These are phyloP conservation scores for Pleurotus salmoneostramineus DNA, from an alignment of 768 basidiomycete genomes.

Conservation along the genomic window DNA sequence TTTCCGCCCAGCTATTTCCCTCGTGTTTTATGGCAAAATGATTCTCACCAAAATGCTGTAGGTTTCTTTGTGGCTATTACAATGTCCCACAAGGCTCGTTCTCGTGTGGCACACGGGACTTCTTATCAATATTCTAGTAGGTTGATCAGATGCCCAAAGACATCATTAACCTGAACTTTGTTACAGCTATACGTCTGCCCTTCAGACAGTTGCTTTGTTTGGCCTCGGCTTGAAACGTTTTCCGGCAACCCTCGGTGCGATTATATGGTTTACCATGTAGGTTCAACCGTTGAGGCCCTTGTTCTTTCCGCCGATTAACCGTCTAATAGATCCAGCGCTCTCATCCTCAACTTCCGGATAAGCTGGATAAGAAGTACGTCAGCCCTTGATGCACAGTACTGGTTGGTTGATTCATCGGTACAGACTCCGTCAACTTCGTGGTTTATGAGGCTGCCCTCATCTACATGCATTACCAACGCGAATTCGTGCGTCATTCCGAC, in stretches of 20 bases:
- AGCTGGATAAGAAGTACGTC: slow-evolving; percentile 6
- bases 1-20: background rate
- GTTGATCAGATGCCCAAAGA: slow-evolving; percentile 8
- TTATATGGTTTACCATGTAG: slow-evolving; percentile 34
- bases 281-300: slow-evolving; percentile 13
- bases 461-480: slow-evolving; percentile 34
- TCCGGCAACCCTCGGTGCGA: slow-evolving; percentile 35
- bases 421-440: slow-evolving; percentile 66
- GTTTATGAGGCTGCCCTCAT: slow-evolving; percentile 79
- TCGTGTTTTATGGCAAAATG: background rate
- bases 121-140: slow-evolving; percentile 41
- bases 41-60: background rate
- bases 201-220: slow-evolving; percentile 48
- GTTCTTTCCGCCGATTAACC: background rate
- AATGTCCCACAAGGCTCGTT: slow-evolving; percentile 5
- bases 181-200: slow-evolving; percentile 17
- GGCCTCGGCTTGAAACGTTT: slow-evolving; percentile 43
- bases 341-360: slow-evolving; percentile 3
- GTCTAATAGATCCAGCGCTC: background rate
- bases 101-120: slow-evolving; percentile 43
- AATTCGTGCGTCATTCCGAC: slow-evolving; percentile 24
- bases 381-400: background rate
- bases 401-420: background rate
- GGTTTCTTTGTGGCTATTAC: slow-evolving; percentile 14
- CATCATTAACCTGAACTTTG: slow-evolving; percentile 12